These are phyloP conservation scores for Capronia americana DNA, from an alignment of 2,329 filamentous ascomycete species.

Conservation along the genomic window DNA sequence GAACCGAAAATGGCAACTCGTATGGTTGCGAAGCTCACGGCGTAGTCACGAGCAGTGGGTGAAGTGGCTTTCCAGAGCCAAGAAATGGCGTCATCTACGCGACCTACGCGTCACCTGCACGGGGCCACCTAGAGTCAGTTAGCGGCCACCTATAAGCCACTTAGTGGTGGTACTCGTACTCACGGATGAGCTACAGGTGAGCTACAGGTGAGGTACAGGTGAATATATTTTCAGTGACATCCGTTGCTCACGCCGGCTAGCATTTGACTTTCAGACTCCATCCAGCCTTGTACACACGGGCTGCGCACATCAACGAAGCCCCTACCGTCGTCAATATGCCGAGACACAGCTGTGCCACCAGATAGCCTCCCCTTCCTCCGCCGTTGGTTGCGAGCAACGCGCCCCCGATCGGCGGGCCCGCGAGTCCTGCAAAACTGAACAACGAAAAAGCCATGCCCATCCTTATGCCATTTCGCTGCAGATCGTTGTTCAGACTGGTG, in stretches of 20 bases:
- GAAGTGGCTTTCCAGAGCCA: neutral
- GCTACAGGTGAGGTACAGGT: neutral
- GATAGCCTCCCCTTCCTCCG: slow-evolving; percentile 44
- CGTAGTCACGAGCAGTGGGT: neutral
- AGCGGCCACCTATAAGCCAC: neutral
- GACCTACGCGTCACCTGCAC: neutral
- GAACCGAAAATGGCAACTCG: neutral
- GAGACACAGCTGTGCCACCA: slow-evolving; percentile 49
- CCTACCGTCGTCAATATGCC: slow-evolving; percentile 62
- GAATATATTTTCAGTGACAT: neutral
- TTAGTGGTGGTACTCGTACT: neutral
- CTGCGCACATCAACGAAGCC: slow-evolving; percentile 52
- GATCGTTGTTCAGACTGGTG: slow-evolving; percentile 60
- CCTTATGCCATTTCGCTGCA: slow-evolving; percentile 61
- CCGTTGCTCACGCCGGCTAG: slow-evolving; percentile 29
- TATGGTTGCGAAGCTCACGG: neutral
- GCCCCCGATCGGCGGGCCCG: slow-evolving; percentile 62
- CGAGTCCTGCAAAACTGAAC: slow-evolving; percentile 59
- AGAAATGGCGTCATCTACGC: slow-evolving; percentile 1
- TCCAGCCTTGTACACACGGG: slow-evolving; percentile 49
- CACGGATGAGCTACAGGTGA: neutral
- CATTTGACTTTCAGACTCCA: slow-evolving; percentile 45
- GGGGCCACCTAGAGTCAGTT: neutral
- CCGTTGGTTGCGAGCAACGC: slow-evolving; percentile 55
- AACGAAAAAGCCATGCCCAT: slow-evolving; percentile 64